Percentiles rank a stretch among this genome's conserved stretches.
Evolutionary conservation across 768 basidiomycete species (phyloP).

Genomic region (Myochromella boudieri): DNA sequence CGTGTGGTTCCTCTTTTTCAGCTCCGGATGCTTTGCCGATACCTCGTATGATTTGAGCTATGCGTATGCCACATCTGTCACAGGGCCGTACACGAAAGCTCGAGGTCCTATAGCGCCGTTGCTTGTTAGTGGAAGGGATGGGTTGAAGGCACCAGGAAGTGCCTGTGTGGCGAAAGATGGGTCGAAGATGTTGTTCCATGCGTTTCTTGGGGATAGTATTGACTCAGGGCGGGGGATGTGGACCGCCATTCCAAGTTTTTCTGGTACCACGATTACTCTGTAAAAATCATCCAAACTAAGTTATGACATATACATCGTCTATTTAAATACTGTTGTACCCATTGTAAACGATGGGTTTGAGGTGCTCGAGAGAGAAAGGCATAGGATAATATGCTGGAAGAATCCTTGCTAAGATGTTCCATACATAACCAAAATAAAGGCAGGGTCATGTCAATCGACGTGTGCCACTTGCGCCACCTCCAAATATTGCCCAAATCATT

Average conservation of each 20-base stretch:
- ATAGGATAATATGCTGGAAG: no score
- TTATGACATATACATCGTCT: no score
- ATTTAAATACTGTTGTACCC: no score
- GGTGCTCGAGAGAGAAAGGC: no score
- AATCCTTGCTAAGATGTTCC: no score
- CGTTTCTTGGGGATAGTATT: conserved; percentile 12
- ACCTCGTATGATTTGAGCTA: conserved; percentile 16
- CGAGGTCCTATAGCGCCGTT: conserved; percentile 12
- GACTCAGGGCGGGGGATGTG: conserved; percentile 15
- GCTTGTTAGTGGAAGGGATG: conserved; percentile 11
- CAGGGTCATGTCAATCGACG: no score
- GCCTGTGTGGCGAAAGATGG: conserved; percentile 12
- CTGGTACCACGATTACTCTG: conserved; percentile 11
- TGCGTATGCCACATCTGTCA: conserved; percentile 13
- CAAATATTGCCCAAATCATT: no score
- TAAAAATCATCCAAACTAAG: no score
- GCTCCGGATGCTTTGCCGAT: conserved; percentile 15
- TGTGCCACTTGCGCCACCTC: no score
- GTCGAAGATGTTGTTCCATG: conserved; percentile 12
- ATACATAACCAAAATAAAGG: no score
- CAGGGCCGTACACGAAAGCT: conserved; percentile 15
- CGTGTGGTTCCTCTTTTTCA: conserved; percentile 17
- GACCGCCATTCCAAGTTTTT: conserved; percentile 11
- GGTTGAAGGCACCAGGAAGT: conserved; percentile 15
- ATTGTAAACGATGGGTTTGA: no score